phyloP scores from a whole-genome alignment of 192 early-diverging fungal genomes.

The Neocallimastix lanati region DNA sequence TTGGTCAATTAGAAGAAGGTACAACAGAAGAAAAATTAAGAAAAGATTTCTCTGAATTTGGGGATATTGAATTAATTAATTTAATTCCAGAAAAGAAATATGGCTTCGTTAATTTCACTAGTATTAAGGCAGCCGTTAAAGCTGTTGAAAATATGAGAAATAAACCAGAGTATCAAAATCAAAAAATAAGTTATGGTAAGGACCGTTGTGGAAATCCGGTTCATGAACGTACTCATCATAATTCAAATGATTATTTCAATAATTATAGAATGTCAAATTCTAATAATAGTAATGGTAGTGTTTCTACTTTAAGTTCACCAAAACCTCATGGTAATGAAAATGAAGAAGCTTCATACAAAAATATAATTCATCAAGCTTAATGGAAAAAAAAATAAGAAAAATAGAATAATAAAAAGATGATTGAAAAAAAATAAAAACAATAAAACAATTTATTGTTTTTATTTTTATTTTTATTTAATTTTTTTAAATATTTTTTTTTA shows the following conservation, averaged over 20 bases:
- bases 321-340: neutral
- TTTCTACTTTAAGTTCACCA: too few relatives aligned
- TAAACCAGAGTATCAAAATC: conserved; percentile 36
- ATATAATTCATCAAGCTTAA: neutral
- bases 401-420: too few relatives aligned
- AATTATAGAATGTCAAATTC: neutral
- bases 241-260: neutral
- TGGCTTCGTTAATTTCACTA: conserved; percentile 71
- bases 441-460: too few relatives aligned
- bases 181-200: conserved; percentile 61
- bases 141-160: conserved; percentile 49
- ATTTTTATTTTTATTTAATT: too few relatives aligned
- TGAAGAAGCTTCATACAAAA: neutral
- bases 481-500: too few relatives aligned
- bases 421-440: too few relatives aligned
- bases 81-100: conserved; percentile 63
- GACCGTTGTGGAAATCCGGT: conserved; percentile 65
- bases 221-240: neutral
- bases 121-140: conserved; percentile 50
- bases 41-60: conserved; percentile 59
- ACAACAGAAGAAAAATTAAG: conserved; percentile 50
- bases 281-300: neutral
- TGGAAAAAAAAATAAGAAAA: neutral
- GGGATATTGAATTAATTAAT: conserved; percentile 73
- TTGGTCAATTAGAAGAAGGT: conserved; percentile 46